phyloP scores from a whole-genome alignment of 1,139 yeast species.

The Kodamaea fungicola region DNA sequence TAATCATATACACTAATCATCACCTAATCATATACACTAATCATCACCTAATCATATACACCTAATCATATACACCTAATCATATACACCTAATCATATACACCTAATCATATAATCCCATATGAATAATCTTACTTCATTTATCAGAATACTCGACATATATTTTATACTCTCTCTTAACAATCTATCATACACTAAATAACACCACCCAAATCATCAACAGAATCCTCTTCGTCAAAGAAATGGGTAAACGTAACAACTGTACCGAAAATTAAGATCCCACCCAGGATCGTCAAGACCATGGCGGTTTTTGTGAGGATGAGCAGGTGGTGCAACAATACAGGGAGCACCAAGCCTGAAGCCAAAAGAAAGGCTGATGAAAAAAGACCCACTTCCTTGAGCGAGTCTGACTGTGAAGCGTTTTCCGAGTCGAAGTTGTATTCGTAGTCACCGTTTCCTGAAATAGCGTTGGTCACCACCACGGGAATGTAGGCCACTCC shows the following conservation, averaged over 20 bases:
- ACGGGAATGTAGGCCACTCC: slow-evolving; percentile 72
- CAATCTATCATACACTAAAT: slow-evolving; percentile 14
- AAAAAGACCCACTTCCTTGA: slow-evolving; percentile 64
- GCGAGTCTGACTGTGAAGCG: slow-evolving; percentile 26
- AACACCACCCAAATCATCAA: slow-evolving; percentile 29
- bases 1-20: too few species aligned
- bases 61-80: too few species aligned
- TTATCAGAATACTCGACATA: too few species aligned
- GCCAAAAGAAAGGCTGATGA: slow-evolving; percentile 62
- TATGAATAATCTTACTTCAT: too few species aligned
- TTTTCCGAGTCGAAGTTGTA: slow-evolving; percentile 42
- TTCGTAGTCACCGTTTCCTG: slow-evolving; percentile 40
- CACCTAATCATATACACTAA: too few species aligned
- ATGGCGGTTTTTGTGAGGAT: slow-evolving; percentile 58
- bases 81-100: too few species aligned
- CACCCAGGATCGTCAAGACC: slow-evolving; percentile 66
- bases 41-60: too few species aligned
- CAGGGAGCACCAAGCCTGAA: slow-evolving; percentile 66
- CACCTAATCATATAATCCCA: too few species aligned
- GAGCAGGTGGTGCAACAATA: slow-evolving; percentile 61
- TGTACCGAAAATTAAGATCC: slow-evolving; percentile 66
- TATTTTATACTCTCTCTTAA: too few species aligned
- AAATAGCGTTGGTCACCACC: slow-evolving; percentile 32
- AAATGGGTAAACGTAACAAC: slow-evolving; percentile 69
- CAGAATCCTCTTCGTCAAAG: slow-evolving; percentile 55